phyloP scores from a whole-genome alignment of 2,329 filamentous ascomycete species.

The Pestalotiopsis sp. region DNA sequence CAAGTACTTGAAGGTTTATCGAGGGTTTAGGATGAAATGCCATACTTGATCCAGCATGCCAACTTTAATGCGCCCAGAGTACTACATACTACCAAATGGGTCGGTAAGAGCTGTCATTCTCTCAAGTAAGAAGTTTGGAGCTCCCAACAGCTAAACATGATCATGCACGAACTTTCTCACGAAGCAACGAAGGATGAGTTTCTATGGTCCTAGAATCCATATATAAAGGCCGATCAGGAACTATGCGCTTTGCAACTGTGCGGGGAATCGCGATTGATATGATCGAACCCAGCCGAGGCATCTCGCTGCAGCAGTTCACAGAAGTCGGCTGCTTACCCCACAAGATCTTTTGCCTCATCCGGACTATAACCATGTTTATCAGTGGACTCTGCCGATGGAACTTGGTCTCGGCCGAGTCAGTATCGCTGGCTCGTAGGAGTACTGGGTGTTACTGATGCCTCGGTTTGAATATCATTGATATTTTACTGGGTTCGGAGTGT shows the following conservation, averaged over 20 bases:
- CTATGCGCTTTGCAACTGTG: background rate
- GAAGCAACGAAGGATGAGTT: too few relatives aligned
- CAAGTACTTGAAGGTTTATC: too few relatives aligned
- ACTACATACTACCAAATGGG: too few relatives aligned
- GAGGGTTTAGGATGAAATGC: too few relatives aligned
- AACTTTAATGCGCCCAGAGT: too few relatives aligned
- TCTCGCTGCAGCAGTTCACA: background rate
- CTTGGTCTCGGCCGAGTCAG: background rate
- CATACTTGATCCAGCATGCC: too few relatives aligned
- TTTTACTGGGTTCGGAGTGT: background rate
- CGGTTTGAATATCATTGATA: background rate
- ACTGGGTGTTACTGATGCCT: background rate
- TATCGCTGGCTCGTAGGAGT: background rate
- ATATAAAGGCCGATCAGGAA: background rate
- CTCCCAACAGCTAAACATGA: too few relatives aligned
- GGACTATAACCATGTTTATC: background rate
- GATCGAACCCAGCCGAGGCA: background rate
- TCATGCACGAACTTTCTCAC: too few relatives aligned
- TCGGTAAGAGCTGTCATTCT: too few relatives aligned
- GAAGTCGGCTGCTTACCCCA: background rate
- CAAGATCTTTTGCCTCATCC: background rate
- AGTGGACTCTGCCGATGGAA: background rate
- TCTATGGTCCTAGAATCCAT: background rate
- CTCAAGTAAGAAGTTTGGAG: too few relatives aligned
- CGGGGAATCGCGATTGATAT: background rate